Percentiles rank a stretch among this genome's conserved stretches.
These are phyloP conservation scores for Metschnikowia cubensis DNA, from an alignment of 805 yeast species.

Conservation along the genomic window DNA sequence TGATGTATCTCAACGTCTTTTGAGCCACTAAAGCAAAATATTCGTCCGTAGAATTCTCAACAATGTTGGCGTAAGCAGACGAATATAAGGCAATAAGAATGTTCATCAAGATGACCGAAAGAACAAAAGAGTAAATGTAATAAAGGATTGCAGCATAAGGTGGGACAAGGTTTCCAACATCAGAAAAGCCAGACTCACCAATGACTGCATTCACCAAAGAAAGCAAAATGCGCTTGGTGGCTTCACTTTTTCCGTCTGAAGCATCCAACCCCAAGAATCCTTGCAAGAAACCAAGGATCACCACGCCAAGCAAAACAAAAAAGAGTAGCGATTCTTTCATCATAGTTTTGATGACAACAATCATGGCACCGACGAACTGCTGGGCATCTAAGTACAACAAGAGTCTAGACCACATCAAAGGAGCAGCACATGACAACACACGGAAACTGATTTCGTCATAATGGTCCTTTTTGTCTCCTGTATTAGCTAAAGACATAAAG, in stretches of 20 bases:
- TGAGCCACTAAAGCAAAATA: slow-evolving; percentile 81
- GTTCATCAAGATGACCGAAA: slow-evolving; percentile 72
- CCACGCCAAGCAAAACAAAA: slow-evolving; percentile 66
- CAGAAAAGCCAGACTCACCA: slow-evolving; percentile 69
- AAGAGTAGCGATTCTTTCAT: slow-evolving; percentile 84
- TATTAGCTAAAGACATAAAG: slow-evolving; percentile 29
- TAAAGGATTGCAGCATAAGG: slow-evolving; percentile 83
- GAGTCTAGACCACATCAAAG: slow-evolving; percentile 80
- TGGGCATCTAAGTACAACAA: slow-evolving; percentile 74
- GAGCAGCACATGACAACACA: slow-evolving; percentile 74
- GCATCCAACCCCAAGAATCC: slow-evolving; percentile 85
- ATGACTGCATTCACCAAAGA: slow-evolving; percentile 69
- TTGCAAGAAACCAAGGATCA: slow-evolving; percentile 77
- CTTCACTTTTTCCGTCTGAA: slow-evolving; percentile 79
- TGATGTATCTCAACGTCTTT: slow-evolving; percentile 74
- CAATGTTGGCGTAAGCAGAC: slow-evolving; percentile 76
- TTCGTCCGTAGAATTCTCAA: slow-evolving; percentile 79
- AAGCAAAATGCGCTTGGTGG: slow-evolving; percentile 58
- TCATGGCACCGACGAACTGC: slow-evolving; percentile 82
- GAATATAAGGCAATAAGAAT: slow-evolving; percentile 82
- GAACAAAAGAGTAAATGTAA: slow-evolving; percentile 72
- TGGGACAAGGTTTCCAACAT: slow-evolving; percentile 68
- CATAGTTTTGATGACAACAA: slow-evolving; percentile 79
- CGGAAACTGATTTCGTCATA: slow-evolving; percentile 63
- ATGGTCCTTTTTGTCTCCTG: slow-evolving; percentile 21